phyloP scores from a whole-genome alignment of 192 early-diverging fungal species.

The Chytriomyces sp. region DNA sequence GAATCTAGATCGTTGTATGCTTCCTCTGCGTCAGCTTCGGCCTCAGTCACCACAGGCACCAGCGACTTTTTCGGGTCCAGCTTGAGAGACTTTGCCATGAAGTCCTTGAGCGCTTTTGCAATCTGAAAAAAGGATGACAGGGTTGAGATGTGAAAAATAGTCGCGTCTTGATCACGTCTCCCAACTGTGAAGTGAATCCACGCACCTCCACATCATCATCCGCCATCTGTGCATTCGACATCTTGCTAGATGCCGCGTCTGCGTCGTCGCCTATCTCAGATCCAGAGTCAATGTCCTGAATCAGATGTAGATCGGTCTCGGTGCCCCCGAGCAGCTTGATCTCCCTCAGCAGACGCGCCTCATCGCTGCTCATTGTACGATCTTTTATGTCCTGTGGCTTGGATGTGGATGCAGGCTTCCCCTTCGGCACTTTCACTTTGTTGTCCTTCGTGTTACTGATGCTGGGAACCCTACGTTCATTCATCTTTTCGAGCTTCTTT shows the following conservation, averaged over 20 bases:
- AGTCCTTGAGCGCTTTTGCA: constrained; percentile 35
- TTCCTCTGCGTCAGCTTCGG: constrained; percentile 35
- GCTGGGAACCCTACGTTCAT: no score
- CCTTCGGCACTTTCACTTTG: background rate
- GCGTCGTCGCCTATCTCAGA: constrained; percentile 44
- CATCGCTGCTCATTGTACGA: no score
- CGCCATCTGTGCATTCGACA: constrained; percentile 28
- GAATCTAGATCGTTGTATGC: constrained; percentile 25
- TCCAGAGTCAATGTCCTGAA: constrained; percentile 54
- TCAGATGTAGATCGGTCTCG: constrained; percentile 57
- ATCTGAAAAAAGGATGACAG: background rate
- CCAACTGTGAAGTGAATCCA: background rate
- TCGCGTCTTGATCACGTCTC: background rate
- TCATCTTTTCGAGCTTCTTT: background rate
- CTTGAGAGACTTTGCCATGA: constrained; percentile 41
- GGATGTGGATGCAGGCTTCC: background rate
- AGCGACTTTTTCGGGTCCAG: constrained; percentile 35
- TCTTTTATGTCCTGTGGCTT: no score
- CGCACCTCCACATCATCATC: constrained; percentile 21
- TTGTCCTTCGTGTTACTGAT: background rate
- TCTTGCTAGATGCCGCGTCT: constrained; percentile 19
- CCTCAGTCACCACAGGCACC: constrained; percentile 41
- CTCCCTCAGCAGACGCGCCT: constrained; percentile 55
- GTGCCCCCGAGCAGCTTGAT: constrained; percentile 68
- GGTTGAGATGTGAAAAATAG: constrained; percentile 4